A percentile compares a stretch with the other conserved stretches of the same genome.
Evolutionary conservation across 129 eudicot genomes (phyloP).

Genomic region (Centaurea solstitialis): DNA sequence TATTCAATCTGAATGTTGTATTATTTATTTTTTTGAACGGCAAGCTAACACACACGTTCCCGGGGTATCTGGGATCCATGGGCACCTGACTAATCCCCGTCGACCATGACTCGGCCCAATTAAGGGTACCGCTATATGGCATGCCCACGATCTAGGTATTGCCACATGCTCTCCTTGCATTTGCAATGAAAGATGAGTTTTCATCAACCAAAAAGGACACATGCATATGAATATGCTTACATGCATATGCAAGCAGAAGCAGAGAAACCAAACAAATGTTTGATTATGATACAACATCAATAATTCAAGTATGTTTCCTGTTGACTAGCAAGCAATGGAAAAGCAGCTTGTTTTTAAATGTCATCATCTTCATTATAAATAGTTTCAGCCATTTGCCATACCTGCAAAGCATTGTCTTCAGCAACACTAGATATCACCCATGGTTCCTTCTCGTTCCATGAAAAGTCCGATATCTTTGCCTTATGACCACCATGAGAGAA

Average conservation of each 20-base stretch:
- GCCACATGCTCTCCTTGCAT: too few relatives aligned
- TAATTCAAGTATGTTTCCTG: neutral
- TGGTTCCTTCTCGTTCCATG: conserved; percentile 76
- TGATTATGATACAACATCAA: neutral
- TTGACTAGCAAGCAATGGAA: neutral
- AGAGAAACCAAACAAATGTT: neutral
- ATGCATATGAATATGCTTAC: too few relatives aligned
- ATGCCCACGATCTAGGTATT: too few relatives aligned
- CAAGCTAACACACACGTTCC: too few relatives aligned
- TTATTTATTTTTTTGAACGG: too few relatives aligned
- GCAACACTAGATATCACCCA: conserved; percentile 83
- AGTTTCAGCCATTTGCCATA: conserved; percentile 83
- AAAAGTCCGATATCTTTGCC: conserved; percentile 77
- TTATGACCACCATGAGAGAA: conserved; percentile 87
- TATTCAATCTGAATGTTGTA: too few relatives aligned
- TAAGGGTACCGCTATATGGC: too few relatives aligned
- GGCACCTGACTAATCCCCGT: too few relatives aligned
- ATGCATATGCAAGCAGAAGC: neutral
- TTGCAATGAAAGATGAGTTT: too few relatives aligned
- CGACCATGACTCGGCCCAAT: too few relatives aligned
- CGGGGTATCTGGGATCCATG: too few relatives aligned
- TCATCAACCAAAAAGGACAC: neutral
- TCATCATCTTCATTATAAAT: conserved; percentile 69
- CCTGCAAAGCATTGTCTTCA: conserved; percentile 69
- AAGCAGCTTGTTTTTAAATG: neutral